Evolutionary conservation across 1,284 basidiomycete species (phyloP).

Genomic region (Ceratobasidium sp.): DNA sequence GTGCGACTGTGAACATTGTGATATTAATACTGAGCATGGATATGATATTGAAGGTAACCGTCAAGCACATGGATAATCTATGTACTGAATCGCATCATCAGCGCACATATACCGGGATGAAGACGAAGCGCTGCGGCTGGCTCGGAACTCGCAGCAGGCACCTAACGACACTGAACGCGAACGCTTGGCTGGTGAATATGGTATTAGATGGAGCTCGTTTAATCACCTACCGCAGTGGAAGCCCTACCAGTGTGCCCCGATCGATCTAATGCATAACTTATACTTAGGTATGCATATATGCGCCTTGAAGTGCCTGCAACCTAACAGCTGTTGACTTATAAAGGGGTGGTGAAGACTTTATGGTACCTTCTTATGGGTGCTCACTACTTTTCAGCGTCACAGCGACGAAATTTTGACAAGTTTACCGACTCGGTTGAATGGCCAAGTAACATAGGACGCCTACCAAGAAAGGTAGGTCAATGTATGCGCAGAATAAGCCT

Average conservation of each 20-base stretch:
- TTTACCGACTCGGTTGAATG: background rate
- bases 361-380: background rate
- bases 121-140: background rate
- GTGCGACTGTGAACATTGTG: background rate
- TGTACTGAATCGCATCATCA: background rate
- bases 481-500: too few relatives aligned
- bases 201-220: conserved; percentile 58
- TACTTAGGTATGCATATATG: conserved; percentile 53
- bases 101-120: background rate
- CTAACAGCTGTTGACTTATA: background rate
- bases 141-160: background rate
- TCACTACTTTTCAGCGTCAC: background rate
- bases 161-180: background rate
- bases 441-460: background rate
- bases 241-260: conserved; percentile 55
- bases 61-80: too few relatives aligned
- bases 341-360: background rate
- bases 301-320: too few relatives aligned
- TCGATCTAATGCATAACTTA: conserved; percentile 59
- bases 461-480: background rate
- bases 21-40: conserved; percentile 16
- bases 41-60: conserved; percentile 23
- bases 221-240: conserved; percentile 60
- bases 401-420: background rate
- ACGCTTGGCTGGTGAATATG: background rate